phyloP scores from a whole-genome alignment of 2,329 filamentous ascomycete species.

The Nigrospora oryzae region DNA sequence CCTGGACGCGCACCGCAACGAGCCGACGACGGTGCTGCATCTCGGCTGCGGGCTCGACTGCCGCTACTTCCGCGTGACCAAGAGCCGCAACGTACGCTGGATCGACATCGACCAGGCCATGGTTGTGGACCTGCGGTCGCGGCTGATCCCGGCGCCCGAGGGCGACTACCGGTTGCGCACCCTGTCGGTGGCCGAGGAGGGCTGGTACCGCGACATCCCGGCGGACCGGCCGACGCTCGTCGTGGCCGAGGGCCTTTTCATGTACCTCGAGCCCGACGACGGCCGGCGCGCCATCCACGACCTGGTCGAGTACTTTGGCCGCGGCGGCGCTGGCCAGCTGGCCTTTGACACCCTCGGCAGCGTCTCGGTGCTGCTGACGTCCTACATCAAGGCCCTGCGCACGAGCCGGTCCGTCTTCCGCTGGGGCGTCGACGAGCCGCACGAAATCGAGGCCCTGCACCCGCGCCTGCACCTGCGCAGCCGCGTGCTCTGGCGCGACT shows the following conservation, averaged over 20 bases:
- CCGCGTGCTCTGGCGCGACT: constrained; percentile 2
- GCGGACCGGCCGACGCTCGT: constrained; percentile 10
- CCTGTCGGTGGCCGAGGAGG: constrained; percentile 8
- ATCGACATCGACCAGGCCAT: constrained; percentile 14
- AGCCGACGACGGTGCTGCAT: constrained; percentile 13
- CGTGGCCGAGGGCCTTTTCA: constrained; percentile 14
- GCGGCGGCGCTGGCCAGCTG: not conserved
- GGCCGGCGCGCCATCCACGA: constrained; percentile 7
- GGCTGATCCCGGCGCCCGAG: constrained; percentile 8
- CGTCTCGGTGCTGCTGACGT: constrained; percentile 1
- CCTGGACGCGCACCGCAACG: constrained; percentile 7
- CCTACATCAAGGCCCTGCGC: constrained; percentile 1
- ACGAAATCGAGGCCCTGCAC: not conserved
- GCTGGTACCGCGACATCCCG: constrained; percentile 11
- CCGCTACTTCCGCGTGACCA: constrained; percentile 8
- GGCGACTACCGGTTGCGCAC: constrained; percentile 6
- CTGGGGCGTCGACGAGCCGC: constrained; percentile 2
- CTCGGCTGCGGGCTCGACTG: constrained; percentile 15
- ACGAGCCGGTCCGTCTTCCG: constrained; percentile 1
- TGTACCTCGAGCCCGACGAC: constrained; percentile 10
- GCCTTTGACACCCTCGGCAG: constrained; percentile 2
- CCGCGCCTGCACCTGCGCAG: not conserved
- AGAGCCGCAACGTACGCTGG: constrained; percentile 8
- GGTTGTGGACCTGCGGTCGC: constrained; percentile 9
- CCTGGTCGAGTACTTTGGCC: constrained; percentile 2